These are phyloP conservation scores for Colletotrichum phormii DNA, from an alignment of 2,329 filamentous ascomycete genomes.

Conservation along the genomic window DNA sequence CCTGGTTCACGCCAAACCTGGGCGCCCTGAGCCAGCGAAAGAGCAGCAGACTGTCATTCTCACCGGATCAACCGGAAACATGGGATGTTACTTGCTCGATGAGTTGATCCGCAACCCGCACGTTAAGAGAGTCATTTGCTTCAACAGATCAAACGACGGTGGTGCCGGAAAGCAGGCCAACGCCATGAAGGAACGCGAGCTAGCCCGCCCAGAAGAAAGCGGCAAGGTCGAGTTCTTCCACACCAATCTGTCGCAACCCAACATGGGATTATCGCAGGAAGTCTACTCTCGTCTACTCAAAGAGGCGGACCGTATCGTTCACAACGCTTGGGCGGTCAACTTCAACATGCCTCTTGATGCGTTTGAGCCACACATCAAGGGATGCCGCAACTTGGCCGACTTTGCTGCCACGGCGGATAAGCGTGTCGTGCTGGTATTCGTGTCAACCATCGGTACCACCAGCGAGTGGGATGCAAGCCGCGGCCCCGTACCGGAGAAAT, in stretches of 20 bases:
- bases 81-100: constrained; percentile 32
- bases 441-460: constrained; percentile 35
- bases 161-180: constrained; percentile 27
- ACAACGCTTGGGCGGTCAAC: constrained; percentile 64
- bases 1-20: constrained; percentile 40
- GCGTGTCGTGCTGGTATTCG: constrained; percentile 25
- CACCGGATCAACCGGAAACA: constrained; percentile 27
- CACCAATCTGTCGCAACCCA: constrained; percentile 2
- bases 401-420: constrained; percentile 29
- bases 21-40: constrained; percentile 44
- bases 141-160: constrained; percentile 26
- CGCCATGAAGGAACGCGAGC: constrained; percentile 26
- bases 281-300: constrained; percentile 43
- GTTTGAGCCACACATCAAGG: constrained; percentile 62
- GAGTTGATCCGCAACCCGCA: constrained; percentile 36
- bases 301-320: constrained; percentile 59
- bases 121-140: constrained; percentile 21
- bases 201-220: not conserved
- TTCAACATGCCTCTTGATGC: constrained; percentile 61
- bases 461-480: constrained; percentile 17
- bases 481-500: constrained; percentile 17
- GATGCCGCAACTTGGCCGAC: constrained; percentile 60
- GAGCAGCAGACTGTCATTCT: constrained; percentile 43
- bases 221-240: constrained; percentile 51
- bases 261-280: constrained; percentile 13